A percentile compares a stretch with the other conserved stretches of the same genome.
Evolutionary conservation across 192 early-diverging fungal genomes (phyloP).

Genomic region (Coemansia umbellata): DNA sequence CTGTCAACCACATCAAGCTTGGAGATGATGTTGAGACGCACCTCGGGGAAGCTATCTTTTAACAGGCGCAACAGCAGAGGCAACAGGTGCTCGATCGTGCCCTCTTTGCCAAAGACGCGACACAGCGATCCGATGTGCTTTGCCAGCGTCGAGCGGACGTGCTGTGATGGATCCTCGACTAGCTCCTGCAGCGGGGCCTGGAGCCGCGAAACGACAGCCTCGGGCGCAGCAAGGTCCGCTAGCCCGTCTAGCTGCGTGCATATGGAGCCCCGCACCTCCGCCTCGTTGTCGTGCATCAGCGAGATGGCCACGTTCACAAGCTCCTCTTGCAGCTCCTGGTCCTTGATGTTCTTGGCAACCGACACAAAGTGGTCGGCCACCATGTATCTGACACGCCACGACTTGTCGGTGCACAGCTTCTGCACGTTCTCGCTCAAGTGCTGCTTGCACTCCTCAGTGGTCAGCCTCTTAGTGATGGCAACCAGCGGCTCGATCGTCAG

Average conservation of each 20-base stretch:
- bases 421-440: constrained; percentile 74
- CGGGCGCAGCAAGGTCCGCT: constrained; percentile 70
- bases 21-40: constrained; percentile 97
- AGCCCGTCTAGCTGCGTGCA: constrained; percentile 80
- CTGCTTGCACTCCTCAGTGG: constrained; percentile 70
- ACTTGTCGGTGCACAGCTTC: constrained; percentile 82
- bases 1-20: constrained; percentile 95
- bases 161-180: constrained; percentile 93
- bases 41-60: constrained; percentile 96
- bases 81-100: constrained; percentile 90
- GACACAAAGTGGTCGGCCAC: constrained; percentile 97
- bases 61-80: constrained; percentile 95
- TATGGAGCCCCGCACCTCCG: constrained; percentile 94
- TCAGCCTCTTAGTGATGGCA: constrained; percentile 78
- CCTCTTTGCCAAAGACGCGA: constrained; percentile 91
- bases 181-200: constrained; percentile 91
- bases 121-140: constrained; percentile 95
- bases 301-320: constrained; percentile 81
- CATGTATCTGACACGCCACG: constrained; percentile 99
- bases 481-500: constrained; percentile 90
- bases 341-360: constrained; percentile 56
- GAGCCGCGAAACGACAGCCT: constrained; percentile 71
- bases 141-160: constrained; percentile 92
- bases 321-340: constrained; percentile 64
- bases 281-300: constrained; percentile 92